Base-by-base conservation (phyloP, 2,329 filamentous ascomycete genomes). In the Trichoderma sp. region DNA sequence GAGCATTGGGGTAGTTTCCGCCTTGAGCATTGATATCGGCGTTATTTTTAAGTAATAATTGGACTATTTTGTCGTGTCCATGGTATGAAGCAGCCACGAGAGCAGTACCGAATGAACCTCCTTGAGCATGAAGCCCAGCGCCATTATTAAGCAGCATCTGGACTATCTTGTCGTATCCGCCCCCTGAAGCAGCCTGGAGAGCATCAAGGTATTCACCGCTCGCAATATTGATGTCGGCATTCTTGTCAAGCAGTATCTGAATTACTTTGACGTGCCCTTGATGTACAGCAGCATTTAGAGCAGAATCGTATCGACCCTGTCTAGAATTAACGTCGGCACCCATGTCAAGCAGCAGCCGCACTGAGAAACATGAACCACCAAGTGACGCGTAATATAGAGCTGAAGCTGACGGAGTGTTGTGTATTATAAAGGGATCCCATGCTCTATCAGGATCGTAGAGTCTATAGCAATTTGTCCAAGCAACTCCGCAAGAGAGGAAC, bases 1-100 rank as follows among this genome's bases (percentile, higher is more conserved):
- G 13, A 17, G 36, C 36, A 39, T 3, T 15, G 1, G 0, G 0
- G 36, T 1, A 3, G 7, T 1, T 0, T 7, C 3, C 6, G 15
- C 15, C 6, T 39, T 8, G 15, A 39, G 36, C 36, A 39, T 39
- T 17, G 6, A 39, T 1, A 8, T 17, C 1, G 36, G 36, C 36
- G 36, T 4, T 0, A 0, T 39, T 8, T 0, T 39, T 6, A 7
- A 39, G 36, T 6, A 39, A 15, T 17, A 17, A 4, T 2, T 8
- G 36, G 7, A 39, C 36, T 39, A 39, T 3, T 8, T 39, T 39
- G 2, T 39, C 36, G 3, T 39, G 15, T 17, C 36, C 36, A 4
- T 4, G 0, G 5, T 7, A 7, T 15, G 36, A 15, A 15, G 36
- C 36, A 17, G 12, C 36, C 15, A 7, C 1, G 6, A 39, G 36